Conservation (phyloP, 768 basidiomycete species). For the Phallus indusiatus region DNA sequence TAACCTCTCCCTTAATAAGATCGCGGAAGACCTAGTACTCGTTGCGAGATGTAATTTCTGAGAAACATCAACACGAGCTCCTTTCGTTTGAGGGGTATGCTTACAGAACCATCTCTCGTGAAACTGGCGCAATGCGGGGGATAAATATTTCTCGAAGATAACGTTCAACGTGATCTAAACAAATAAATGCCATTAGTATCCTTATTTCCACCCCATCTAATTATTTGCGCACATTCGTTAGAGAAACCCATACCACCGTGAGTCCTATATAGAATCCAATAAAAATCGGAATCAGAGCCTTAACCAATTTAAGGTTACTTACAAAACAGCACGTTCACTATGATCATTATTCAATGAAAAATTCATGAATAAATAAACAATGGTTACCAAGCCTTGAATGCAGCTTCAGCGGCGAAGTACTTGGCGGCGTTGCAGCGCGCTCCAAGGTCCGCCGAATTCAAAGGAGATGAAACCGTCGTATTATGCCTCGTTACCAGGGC, state of each 20-base stretch:
- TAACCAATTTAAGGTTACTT: neutral
- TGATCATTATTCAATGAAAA: neutral
- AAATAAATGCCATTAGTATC: neutral
- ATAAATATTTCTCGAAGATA: slow-evolving; percentile 12
- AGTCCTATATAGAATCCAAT: neutral
- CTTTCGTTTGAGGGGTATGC: neutral
- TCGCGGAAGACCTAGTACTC: neutral
- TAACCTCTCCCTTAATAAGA: neutral
- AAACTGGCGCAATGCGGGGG: slow-evolving; percentile 12
- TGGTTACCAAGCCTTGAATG: slow-evolving; percentile 14
- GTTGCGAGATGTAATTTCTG: slow-evolving; percentile 4
- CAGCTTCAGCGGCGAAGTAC: slow-evolving; percentile 16
- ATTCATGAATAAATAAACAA: neutral
- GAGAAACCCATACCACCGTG: slow-evolving; percentile 16
- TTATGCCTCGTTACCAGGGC: neutral
- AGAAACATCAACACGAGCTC: neutral
- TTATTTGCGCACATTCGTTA: slow-evolving; percentile 9
- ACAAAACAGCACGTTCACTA: slow-evolving; percentile 8
- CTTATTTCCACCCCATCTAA: neutral
- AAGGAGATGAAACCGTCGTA: neutral
- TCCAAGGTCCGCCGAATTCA: slow-evolving; percentile 5
- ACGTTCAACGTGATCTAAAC: slow-evolving; percentile 5
- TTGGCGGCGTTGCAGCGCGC: slow-evolving; percentile 15
- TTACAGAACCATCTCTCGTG: slow-evolving; percentile 11
- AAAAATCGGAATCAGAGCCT: neutral